Base-by-base conservation (phyloP, 495 filamentous ascomycete genomes). In the Penicillium chermesinum region DNA sequence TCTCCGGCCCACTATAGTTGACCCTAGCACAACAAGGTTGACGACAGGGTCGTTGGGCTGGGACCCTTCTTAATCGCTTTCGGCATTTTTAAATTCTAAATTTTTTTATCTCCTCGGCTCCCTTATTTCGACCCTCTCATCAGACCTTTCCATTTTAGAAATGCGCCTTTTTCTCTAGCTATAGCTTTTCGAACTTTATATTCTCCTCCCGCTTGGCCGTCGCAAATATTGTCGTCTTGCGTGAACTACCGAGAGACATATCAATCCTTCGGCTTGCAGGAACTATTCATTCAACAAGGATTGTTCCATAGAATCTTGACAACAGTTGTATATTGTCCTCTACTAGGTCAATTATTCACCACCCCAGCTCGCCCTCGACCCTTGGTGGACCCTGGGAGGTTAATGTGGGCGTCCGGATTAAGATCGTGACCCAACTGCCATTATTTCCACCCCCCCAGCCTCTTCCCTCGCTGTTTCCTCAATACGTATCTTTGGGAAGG, bases 371-470 rank as follows among this genome's bases (percentile, higher is more conserved):
- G 4, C 25, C 25, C 25, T 30, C 10, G 25, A 30, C 4, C 38
- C 9, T 34, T 44, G 27, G 61, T 64, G 61, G 61, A 62, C 53
- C 61, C 55, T 55, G 45, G 50, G 45, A 46, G 19, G 42, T 49
- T 44, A 42, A 40, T 7, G 19, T n/a, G 53, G 52, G 49, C 50
- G 52, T 60, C 50, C 49, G 41, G 15, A 45, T 57, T 63, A 59
- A 61, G 58, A 54, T 52, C 49, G 33, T 38, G 44, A 44, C 27
- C 50, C 47, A 36, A 52, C 52, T 15, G 37, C 18, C 16, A 42
- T 35, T 61, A 61, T 63, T 63, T 58, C 50, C 58, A 60, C 59
- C 46, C 13, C 52, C 42, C 39, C 44, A 48, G 45, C 43, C 54
- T 55, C 50, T 44, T 39, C 21, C 46, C 21, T 36, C 33, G 22